phyloP scores from a whole-genome alignment of 495 filamentous ascomycete genomes.

The Trichoderma erinaceum region DNA sequence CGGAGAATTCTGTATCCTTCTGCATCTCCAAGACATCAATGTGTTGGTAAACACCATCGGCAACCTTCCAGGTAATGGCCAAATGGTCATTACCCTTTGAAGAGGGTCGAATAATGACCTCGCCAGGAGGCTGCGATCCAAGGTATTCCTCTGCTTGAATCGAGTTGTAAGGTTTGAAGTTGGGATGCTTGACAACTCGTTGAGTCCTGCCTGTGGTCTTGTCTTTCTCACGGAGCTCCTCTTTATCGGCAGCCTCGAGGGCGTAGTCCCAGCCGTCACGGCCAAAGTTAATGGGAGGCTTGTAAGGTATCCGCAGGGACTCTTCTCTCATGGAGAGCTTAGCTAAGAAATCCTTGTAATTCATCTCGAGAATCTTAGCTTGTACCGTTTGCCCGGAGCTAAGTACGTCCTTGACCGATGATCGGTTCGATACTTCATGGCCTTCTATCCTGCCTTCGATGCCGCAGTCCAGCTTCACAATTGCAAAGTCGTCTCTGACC shows the following conservation, averaged over 20 bases:
- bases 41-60: slow-evolving; percentile 89
- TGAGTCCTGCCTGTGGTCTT: slow-evolving; percentile 73
- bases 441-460: slow-evolving; percentile 80
- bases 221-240: slow-evolving; percentile 73
- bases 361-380: slow-evolving; percentile 79
- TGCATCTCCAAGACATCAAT: slow-evolving; percentile 94
- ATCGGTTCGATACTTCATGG: slow-evolving; percentile 60
- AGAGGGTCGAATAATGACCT: slow-evolving; percentile 90
- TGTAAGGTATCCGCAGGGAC: slow-evolving; percentile 62
- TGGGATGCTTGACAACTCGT: slow-evolving; percentile 92
- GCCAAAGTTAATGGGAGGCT: slow-evolving; percentile 58
- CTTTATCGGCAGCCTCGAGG: slow-evolving; percentile 71
- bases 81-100: slow-evolving; percentile 92
- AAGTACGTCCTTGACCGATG: slow-evolving; percentile 52
- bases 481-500: slow-evolving; percentile 83
- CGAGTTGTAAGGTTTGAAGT: slow-evolving; percentile 89
- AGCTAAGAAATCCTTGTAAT: slow-evolving; percentile 72
- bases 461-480: slow-evolving; percentile 88
- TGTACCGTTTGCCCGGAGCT: slow-evolving; percentile 73
- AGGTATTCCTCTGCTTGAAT: slow-evolving; percentile 91
- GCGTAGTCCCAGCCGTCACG: slow-evolving; percentile 79
- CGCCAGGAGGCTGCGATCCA: slow-evolving; percentile 73
- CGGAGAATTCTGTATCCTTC: slow-evolving; percentile 92
- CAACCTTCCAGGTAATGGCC: slow-evolving; percentile 97
- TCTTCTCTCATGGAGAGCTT: slow-evolving; percentile 80